Percentiles rank a stretch among this genome's conserved stretches.
Conservation (phyloP, 2,329 filamentous ascomycete species). For the Boeremia lycopersici region DNA sequence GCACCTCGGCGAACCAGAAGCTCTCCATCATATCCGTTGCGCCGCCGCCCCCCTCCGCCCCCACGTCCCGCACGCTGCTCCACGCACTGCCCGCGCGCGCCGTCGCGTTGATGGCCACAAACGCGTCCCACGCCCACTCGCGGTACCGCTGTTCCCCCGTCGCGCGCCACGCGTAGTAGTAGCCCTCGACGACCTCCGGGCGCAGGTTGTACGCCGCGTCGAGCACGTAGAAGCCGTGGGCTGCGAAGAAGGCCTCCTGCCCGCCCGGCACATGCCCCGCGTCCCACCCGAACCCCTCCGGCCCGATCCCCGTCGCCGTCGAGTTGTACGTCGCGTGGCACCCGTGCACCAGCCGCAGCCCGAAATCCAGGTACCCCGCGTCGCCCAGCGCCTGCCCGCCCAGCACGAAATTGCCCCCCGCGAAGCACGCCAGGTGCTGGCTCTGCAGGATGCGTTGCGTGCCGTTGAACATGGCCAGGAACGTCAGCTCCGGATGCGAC, state of each 20-base stretch:
- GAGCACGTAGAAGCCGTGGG: conserved; percentile 74
- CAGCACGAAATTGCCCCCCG: conserved; percentile 84
- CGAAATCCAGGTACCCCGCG: conserved; percentile 73
- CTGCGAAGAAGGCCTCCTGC: conserved; percentile 64
- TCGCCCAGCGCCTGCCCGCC: conserved; percentile 72
- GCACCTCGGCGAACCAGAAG: conserved; percentile 84
- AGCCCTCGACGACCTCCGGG: conserved; percentile 81
- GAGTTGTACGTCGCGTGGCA: conserved; percentile 76
- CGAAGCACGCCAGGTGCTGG: conserved; percentile 74
- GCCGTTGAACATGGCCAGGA: conserved; percentile 65
- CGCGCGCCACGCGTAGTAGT: conserved; percentile 84
- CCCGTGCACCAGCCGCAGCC: conserved; percentile 71
- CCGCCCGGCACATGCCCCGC: conserved; percentile 35
- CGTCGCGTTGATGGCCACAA: conserved; percentile 68
- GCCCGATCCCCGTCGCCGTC: conserved; percentile 76
- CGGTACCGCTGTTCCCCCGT: conserved; percentile 78
- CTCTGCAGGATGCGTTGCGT: conserved; percentile 46
- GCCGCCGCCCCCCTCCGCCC: conserved; percentile 63
- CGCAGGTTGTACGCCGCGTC: conserved; percentile 69
- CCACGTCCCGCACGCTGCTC: conserved; percentile 70
- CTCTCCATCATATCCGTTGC: conserved; percentile 78
- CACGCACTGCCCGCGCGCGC: conserved; percentile 71
- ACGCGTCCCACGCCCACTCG: conserved; percentile 83
- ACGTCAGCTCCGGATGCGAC: conserved; percentile 72
- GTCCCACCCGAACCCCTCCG: conserved; percentile 62